Percentiles rank a stretch among this genome's conserved stretches.
Conservation (phyloP, 2,329 filamentous ascomycete genomes). For the Septoria linicola region DNA sequence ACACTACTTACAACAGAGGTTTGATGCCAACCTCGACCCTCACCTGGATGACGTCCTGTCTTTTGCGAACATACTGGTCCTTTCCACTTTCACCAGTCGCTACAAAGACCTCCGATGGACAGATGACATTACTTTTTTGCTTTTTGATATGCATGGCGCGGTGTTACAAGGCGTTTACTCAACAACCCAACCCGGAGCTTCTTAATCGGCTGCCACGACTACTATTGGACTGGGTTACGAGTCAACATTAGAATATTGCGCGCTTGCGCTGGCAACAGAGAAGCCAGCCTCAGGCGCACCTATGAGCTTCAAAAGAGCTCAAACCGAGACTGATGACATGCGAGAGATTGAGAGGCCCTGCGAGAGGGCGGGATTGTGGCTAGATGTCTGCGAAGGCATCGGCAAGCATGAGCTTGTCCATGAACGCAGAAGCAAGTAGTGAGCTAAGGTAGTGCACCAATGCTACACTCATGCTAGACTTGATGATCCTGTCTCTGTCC, state of each 20-base stretch:
- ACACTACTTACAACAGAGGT: constrained; percentile 28
- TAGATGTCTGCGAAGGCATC: constrained; percentile 21
- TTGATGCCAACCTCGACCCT: constrained; percentile 32
- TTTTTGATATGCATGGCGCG: constrained; percentile 35
- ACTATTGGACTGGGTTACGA: constrained; percentile 13
- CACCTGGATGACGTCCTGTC: constrained; percentile 14
- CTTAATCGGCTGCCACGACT: constrained; percentile 14
- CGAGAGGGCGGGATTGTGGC: constrained; percentile 15
- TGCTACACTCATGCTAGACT: constrained; percentile 22
- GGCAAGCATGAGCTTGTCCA: constrained; percentile 19
- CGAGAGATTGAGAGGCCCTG: constrained; percentile 4
- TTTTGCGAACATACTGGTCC: constrained; percentile 10
- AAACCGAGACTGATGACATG: constrained; percentile 20
- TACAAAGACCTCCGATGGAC: constrained; percentile 4
- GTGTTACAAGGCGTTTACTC: constrained; percentile 30
- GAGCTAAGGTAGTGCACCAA: constrained; percentile 26
- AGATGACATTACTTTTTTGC: constrained; percentile 17
- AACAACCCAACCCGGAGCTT: constrained; percentile 13
- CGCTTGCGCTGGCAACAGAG: constrained; percentile 20
- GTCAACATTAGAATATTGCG: constrained; percentile 17
- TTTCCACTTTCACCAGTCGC: constrained; percentile 2
- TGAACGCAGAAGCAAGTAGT: constrained; percentile 21
- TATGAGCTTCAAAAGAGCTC: constrained; percentile 13
- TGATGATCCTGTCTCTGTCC: constrained; percentile 10
- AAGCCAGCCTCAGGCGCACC: constrained; percentile 15